Conservation (phyloP, 1,139 yeast species). For the Protomyces macrosporus region DNA sequence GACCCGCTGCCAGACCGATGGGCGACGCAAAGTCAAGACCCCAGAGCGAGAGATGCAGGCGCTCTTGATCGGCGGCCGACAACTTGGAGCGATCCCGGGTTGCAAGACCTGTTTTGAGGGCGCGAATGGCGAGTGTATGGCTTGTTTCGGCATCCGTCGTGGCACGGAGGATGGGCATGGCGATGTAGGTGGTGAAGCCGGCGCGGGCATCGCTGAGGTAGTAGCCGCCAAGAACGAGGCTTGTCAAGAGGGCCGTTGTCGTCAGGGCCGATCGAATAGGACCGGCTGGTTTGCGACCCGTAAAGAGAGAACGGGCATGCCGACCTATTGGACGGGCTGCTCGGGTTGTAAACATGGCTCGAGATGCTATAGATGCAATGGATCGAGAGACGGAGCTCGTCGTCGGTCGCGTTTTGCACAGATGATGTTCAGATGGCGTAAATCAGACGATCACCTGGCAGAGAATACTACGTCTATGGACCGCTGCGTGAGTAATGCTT, state of each 20-base stretch:
- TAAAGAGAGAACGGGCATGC: slow-evolving; percentile 12
- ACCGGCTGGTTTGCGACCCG: slow-evolving; percentile 7
- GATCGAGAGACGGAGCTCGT: no score
- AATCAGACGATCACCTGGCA: no score
- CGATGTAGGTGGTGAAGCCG: slow-evolving; percentile 69
- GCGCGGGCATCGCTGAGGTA: slow-evolving; percentile 73
- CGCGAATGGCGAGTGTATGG: slow-evolving; percentile 66
- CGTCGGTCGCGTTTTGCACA: no score
- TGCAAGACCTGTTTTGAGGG: slow-evolving; percentile 61
- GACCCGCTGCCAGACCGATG: slow-evolving; percentile 91
- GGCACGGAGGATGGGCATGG: slow-evolving; percentile 71
- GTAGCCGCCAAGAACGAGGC: slow-evolving; percentile 42
- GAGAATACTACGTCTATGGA: no score
- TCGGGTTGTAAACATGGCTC: not conserved
- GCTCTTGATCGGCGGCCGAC: slow-evolving; percentile 46
- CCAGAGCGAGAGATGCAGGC: slow-evolving; percentile 55
- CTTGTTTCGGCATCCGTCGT: slow-evolving; percentile 77
- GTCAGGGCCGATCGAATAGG: slow-evolving; percentile 29
- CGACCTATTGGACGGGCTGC: not conserved
- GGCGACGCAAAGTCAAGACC: slow-evolving; percentile 65
- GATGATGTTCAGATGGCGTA: no score
- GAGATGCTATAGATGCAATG: no score
- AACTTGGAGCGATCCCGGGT: slow-evolving; percentile 50
- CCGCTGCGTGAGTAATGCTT: no score
- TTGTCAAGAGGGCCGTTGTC: slow-evolving; percentile 35